Base-by-base conservation (phyloP, 2,329 filamentous ascomycete genomes). In the Fonsecaea pugnacius region DNA sequence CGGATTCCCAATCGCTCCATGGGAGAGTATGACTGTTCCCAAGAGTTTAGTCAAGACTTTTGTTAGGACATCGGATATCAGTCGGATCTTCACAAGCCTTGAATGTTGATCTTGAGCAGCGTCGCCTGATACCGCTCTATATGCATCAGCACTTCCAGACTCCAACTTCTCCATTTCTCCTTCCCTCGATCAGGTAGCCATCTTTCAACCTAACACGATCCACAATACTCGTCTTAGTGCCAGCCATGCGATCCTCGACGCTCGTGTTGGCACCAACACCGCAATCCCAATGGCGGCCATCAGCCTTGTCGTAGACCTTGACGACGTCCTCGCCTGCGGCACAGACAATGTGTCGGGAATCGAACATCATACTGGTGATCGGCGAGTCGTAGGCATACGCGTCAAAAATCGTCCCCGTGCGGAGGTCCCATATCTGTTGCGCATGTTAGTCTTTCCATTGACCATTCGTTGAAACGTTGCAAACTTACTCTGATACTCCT, bases 231-330 rank as follows among this genome's bases (percentile, higher is more conserved):
- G 88, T 84, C 62, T 80, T 83, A 70, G 86, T 87, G 12, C 84
- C 86, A 62, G 87, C 84, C 58, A 90, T 87, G 21, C 87, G 86
- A 64, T 88, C 88, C 10, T 79, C 76, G 3, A 69, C 68, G 6
- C 46, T 65, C 7, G 60, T 58, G 2, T 83, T 84, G 54, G 90
- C 87, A 38, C 93, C 94, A 2, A 92, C 89, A 59, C 95, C 95
- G 77, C 93, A 97, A 76, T 96, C 92, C 95, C 95, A 99, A 77
- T 98, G 95, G 66, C 91, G 84, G 46, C 92, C 92, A 75, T 99
- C 95, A 2, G 92, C 89, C 83, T 98, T 98, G 80, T 99, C 95
- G 79, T 98, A 99, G 65, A 99, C 90, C 80, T 99, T 99, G 71
- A 95, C 93, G 27, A 98, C 92, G 73, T 92, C 89, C 77, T 98